A percentile compares a stretch with the other conserved stretches of the same genome.
Evolutionary conservation across 2,329 filamentous ascomycete species (phyloP).

Genomic region (Trichocomaceae sp.): DNA sequence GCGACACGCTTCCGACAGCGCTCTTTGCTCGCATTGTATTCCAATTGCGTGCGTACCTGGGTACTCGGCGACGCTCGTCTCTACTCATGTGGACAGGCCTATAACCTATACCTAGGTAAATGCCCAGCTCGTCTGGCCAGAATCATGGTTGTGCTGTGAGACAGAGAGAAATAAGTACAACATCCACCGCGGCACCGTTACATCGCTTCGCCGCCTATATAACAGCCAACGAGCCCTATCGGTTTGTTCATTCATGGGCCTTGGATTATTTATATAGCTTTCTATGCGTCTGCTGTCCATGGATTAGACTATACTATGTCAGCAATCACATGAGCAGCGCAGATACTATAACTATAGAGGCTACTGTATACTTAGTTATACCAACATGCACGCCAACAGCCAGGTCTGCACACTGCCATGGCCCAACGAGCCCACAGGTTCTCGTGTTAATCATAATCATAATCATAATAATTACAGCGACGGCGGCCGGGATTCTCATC

Average conservation of each 20-base stretch:
- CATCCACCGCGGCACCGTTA: constrained; percentile 5
- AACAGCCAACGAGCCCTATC: neutral
- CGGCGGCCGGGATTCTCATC: too few relatives aligned
- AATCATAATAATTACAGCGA: neutral
- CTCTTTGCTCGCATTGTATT: neutral
- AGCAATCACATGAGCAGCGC: neutral
- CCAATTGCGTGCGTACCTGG: too few relatives aligned
- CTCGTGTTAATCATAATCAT: neutral
- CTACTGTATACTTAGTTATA: too few relatives aligned
- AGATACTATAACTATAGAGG: neutral
- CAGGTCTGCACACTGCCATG: neutral
- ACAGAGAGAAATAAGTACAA: neutral
- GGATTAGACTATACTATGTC: too few relatives aligned
- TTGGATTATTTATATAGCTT: neutral
- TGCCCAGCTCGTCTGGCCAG: neutral
- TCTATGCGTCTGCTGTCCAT: neutral
- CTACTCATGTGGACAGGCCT: too few relatives aligned
- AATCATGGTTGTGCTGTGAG: neutral
- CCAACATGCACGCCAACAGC: neutral
- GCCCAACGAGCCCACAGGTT: neutral
- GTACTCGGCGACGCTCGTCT: too few relatives aligned
- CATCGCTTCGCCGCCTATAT: constrained; percentile 3
- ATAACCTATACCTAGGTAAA: too few relatives aligned
- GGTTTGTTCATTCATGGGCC: too few relatives aligned
- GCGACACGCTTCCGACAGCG: neutral